A percentile compares a stretch with the other conserved stretches of the same genome.
Conservation (phyloP, 2,329 filamentous ascomycete genomes). For the Fusarium metavorans region DNA sequence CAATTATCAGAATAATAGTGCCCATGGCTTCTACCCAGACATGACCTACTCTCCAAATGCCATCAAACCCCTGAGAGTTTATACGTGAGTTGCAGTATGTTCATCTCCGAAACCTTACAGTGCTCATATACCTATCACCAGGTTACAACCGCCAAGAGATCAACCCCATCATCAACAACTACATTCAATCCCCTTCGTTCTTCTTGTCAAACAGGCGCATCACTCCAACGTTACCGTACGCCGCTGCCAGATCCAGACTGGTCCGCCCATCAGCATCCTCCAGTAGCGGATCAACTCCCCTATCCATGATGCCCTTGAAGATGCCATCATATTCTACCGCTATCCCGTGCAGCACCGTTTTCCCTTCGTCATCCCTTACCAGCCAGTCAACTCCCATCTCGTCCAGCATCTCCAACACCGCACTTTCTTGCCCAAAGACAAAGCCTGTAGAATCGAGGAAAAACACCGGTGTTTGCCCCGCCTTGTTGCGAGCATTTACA, state of each 20-base stretch:
- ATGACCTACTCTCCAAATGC: no score
- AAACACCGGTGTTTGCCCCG: constrained; percentile 24
- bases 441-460: background rate
- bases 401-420: constrained; percentile 11
- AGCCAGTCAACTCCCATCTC: constrained; percentile 28
- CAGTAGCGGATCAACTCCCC: constrained; percentile 19
- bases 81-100: no score
- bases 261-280: constrained; percentile 31
- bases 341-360: constrained; percentile 26
- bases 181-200: background rate
- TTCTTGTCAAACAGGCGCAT: constrained; percentile 24
- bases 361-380: constrained; percentile 17
- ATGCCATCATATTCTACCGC: background rate
- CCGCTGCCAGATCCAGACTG: constrained; percentile 24
- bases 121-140: background rate
- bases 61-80: no score
- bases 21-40: no score
- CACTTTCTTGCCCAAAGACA: background rate
- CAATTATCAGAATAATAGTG: no score
- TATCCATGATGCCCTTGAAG: constrained; percentile 14
- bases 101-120: background rate
- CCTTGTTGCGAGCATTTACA: constrained; percentile 28
- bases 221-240: background rate
- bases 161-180: background rate
- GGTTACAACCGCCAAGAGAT: background rate